A percentile compares a stretch with the other conserved stretches of the same genome.
phyloP scores from a whole-genome alignment of 306 rosid genomes.

The Quercus parvula region DNA sequence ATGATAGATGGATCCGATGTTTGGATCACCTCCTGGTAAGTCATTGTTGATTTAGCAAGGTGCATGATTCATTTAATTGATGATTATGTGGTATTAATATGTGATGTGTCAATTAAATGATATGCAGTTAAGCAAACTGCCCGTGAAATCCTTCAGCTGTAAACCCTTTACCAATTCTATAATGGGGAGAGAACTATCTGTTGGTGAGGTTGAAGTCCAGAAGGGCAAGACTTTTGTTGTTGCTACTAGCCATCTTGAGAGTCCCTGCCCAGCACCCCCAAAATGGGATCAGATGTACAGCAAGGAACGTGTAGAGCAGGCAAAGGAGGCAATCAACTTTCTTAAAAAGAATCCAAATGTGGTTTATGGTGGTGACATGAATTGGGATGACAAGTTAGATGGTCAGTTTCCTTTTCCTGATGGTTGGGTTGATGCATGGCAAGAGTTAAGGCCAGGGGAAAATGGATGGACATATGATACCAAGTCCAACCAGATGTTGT shows the following conservation, averaged over 20 bases:
- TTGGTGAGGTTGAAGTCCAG: constrained; percentile 65
- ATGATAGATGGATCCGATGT: not conserved
- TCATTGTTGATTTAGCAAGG: not conserved
- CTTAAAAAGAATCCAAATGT: constrained; percentile 64
- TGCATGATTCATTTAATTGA: not conserved
- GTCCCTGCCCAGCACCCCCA: constrained; percentile 88
- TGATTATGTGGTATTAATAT: not conserved
- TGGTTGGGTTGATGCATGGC: constrained; percentile 87
- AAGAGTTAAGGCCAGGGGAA: constrained; percentile 55
- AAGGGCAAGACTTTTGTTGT: constrained; percentile 48
- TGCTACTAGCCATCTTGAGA: constrained; percentile 96
- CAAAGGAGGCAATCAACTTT: constrained; percentile 56
- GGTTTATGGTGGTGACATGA: constrained; percentile 93
- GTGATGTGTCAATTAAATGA: not conserved
- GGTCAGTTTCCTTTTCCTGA: constrained; percentile 68
- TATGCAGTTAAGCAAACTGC: constrained; percentile 76
- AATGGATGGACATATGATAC: constrained; percentile 94
- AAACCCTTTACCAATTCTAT: constrained; percentile 59
- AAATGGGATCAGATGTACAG: constrained; percentile 93
- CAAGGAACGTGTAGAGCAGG: constrained; percentile 88
- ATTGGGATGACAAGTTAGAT: constrained; percentile 88
- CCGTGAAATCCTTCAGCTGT: constrained; percentile 62
- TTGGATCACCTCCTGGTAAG: too few species aligned
- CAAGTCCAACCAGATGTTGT: constrained; percentile 77
- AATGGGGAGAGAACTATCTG: constrained; percentile 90